A percentile compares a stretch with the other conserved stretches of the same genome.
Conservation (phyloP, 2,329 filamentous ascomycete species). For the Raffaelea arxii region DNA sequence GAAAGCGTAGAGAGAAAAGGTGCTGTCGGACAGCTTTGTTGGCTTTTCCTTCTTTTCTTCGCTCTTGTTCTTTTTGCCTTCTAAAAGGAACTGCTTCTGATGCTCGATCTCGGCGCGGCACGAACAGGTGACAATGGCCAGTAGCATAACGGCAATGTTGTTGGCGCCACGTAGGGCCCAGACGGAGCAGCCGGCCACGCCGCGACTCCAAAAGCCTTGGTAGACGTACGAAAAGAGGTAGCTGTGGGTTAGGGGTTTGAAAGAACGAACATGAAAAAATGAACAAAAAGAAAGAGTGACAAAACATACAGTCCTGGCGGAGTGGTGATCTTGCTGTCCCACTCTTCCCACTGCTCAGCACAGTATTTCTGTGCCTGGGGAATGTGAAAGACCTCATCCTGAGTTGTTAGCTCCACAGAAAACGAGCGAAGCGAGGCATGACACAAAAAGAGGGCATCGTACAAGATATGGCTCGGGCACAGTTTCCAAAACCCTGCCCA, state of each 20-base stretch:
- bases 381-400: conserved; percentile 86
- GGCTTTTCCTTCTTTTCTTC: background rate
- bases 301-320: conserved; percentile 68
- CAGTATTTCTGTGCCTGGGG: conserved; percentile 89
- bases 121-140: conserved; percentile 35
- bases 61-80: conserved; percentile 5
- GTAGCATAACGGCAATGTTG: conserved; percentile 28
- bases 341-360: conserved; percentile 59
- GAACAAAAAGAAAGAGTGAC: background rate
- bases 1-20: conserved; percentile 32
- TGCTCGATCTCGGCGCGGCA: conserved; percentile 44
- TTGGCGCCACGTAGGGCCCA: conserved; percentile 40
- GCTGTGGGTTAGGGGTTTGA: conserved; percentile 2
- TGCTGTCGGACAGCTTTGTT: conserved; percentile 4
- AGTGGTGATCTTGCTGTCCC: conserved; percentile 97
- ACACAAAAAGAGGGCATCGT: conserved; percentile 8
- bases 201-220: conserved; percentile 5
- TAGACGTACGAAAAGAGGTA: conserved; percentile 12
- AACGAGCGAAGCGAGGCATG: background rate
- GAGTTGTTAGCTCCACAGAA: conserved; percentile 1
- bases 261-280: background rate
- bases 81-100: conserved; percentile 16
- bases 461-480: conserved; percentile 48
- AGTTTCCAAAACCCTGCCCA: conserved; percentile 24
- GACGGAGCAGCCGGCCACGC: conserved; percentile 12